phyloP scores from a whole-genome alignment of 2,329 filamentous ascomycete species.

The Epichloe glyceriae region DNA sequence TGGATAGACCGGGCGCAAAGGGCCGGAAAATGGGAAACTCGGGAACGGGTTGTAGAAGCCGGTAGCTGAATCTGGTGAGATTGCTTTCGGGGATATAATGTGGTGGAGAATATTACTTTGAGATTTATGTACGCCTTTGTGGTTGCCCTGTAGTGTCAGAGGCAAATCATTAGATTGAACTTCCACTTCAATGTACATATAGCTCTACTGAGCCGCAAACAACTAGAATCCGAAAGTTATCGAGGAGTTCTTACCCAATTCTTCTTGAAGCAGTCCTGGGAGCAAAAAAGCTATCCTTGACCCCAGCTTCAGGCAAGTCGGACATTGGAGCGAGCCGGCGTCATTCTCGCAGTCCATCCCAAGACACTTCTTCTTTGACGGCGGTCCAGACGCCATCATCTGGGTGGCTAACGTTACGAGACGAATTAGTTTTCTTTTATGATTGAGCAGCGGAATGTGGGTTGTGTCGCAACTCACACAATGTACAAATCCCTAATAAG shows the following conservation, averaged over 20 bases:
- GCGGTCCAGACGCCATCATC: constrained; percentile 34
- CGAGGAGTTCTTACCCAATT: constrained; percentile 64
- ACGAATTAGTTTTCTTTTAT: not conserved
- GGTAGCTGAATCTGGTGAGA: constrained; percentile 85
- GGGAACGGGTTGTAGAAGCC: constrained; percentile 89
- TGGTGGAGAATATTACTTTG: constrained; percentile 63
- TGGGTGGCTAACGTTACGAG: not conserved
- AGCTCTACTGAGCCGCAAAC: not conserved
- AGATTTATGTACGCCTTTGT: constrained; percentile 63
- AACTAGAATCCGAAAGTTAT: not conserved
- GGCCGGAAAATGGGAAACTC: constrained; percentile 68
- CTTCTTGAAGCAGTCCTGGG: constrained; percentile 96
- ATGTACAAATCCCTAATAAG: not conserved
- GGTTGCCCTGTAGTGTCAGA: constrained; percentile 48
- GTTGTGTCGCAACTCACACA: not conserved
- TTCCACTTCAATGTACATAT: not conserved
- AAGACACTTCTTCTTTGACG: constrained; percentile 56
- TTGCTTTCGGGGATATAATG: constrained; percentile 63
- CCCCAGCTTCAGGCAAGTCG: constrained; percentile 82
- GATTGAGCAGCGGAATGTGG: not conserved
- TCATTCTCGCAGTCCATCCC: constrained; percentile 78
- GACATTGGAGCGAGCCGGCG: constrained; percentile 78
- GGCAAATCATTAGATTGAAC: not conserved
- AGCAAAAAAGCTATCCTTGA: constrained; percentile 87
- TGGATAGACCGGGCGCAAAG: constrained; percentile 76